phyloP scores from a whole-genome alignment of 2,329 filamentous ascomycete species.

The Cercospora sp. region DNA sequence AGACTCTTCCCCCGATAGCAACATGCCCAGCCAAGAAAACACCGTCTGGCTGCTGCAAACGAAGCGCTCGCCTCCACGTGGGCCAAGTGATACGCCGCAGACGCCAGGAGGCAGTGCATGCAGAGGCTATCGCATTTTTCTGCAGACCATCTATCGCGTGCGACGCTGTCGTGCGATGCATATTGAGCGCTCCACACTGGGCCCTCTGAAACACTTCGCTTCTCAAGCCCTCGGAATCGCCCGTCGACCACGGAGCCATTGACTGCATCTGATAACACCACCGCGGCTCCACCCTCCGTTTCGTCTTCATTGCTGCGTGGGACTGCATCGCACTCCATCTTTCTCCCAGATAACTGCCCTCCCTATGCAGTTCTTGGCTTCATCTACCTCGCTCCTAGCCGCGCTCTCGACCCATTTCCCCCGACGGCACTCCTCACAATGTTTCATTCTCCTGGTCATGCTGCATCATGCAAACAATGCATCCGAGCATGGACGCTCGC shows the following conservation, averaged over 20 bases:
- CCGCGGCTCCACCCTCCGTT: neutral
- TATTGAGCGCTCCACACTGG: neutral
- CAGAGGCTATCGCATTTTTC: neutral
- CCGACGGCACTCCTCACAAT: neutral
- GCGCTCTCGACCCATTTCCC: constrained; percentile 9
- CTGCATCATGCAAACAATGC: neutral
- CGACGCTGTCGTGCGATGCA: neutral
- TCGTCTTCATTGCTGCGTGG: constrained; percentile 11
- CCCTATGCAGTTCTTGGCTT: constrained; percentile 16
- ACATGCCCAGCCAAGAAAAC: neutral
- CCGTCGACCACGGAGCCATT: neutral
- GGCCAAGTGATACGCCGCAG: neutral
- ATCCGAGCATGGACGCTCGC: neutral
- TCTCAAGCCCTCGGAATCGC: neutral
- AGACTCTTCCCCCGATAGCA: neutral
- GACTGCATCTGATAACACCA: constrained; percentile 1
- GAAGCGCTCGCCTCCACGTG: neutral
- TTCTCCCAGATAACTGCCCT: neutral
- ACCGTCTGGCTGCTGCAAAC: neutral
- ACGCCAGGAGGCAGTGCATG: neutral
- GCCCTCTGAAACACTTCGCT: neutral
- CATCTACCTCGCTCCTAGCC: constrained; percentile 11
- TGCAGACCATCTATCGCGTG: neutral
- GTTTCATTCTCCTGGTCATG: neutral
- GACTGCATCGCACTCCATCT: neutral